Evolutionary conservation across 2,329 filamentous ascomycete species (phyloP).

Genomic region (Sporothrix luriei): DNA sequence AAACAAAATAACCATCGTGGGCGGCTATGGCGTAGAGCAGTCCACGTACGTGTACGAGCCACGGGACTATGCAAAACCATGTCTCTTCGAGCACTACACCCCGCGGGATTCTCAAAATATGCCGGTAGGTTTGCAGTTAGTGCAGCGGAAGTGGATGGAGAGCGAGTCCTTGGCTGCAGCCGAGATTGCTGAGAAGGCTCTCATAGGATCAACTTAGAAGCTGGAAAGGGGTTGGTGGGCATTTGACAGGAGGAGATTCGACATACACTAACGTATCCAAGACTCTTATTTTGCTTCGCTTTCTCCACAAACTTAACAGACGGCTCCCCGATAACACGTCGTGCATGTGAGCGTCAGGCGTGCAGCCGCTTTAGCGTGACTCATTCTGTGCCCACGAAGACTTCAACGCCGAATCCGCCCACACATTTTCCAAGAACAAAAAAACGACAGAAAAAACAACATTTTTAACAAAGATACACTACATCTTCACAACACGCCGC

Average conservation of each 20-base stretch:
- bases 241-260: no score
- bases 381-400: no score
- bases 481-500: background rate
- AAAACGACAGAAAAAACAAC: background rate
- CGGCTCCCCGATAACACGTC: no score
- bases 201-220: background rate
- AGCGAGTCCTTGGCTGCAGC: background rate
- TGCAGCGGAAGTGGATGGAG: background rate
- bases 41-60: background rate
- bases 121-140: background rate
- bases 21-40: background rate
- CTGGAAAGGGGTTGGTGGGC: background rate
- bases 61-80: background rate
- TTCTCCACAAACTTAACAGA: no score
- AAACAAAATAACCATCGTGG: no score
- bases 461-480: background rate
- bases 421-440: background rate
- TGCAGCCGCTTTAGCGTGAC: no score
- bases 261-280: no score
- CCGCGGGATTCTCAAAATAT: background rate
- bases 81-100: background rate
- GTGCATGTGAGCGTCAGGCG: no score
- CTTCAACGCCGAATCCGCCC: no score
- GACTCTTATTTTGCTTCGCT: no score
- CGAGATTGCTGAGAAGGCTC: background rate